These are phyloP conservation scores for Colletotrichum cereale DNA, from an alignment of 2,329 filamentous ascomycete genomes.

Conservation along the genomic window DNA sequence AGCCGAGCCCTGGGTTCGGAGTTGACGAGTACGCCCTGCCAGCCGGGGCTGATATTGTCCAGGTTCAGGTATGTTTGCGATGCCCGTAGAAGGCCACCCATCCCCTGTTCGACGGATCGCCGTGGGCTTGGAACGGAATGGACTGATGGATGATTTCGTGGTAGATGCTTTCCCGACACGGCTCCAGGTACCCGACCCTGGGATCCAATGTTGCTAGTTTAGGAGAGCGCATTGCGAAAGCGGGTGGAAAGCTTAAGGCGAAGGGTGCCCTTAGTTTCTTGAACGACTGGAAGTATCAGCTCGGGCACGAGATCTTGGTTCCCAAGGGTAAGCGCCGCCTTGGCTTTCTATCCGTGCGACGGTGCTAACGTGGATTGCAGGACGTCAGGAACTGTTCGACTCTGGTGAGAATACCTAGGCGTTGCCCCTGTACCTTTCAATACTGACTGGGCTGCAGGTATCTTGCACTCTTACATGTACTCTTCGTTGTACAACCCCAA, in stretches of 20 bases:
- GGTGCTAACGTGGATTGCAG: constrained; percentile 34
- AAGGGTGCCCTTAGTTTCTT: constrained; percentile 74
- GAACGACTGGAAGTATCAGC: constrained; percentile 75
- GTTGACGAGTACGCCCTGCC: constrained; percentile 79
- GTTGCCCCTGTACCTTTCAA: neutral
- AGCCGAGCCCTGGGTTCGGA: constrained; percentile 79
- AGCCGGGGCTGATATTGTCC: constrained; percentile 74
- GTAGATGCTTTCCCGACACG: constrained; percentile 80
- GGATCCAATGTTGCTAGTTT: constrained; percentile 67
- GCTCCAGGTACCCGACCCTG: constrained; percentile 78
- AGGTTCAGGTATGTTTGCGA: constrained; percentile 63
- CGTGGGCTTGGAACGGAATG: neutral
- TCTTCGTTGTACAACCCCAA: constrained; percentile 77
- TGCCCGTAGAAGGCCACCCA: neutral
- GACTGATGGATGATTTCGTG: neutral
- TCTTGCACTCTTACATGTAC: constrained; percentile 80
- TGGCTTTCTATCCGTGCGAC: neutral
- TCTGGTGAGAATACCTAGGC: constrained; percentile 56
- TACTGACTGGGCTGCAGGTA: constrained; percentile 54
- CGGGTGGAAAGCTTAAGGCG: constrained; percentile 65
- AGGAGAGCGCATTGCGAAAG: constrained; percentile 69
- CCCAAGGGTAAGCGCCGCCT: constrained; percentile 62
- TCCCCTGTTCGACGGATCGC: no score
- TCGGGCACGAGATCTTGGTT: constrained; percentile 79
- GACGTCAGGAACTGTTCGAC: constrained; percentile 79